Evolutionary conservation across 2,329 filamentous ascomycete species (phyloP).

Genomic region (Apiospora pterosperma): DNA sequence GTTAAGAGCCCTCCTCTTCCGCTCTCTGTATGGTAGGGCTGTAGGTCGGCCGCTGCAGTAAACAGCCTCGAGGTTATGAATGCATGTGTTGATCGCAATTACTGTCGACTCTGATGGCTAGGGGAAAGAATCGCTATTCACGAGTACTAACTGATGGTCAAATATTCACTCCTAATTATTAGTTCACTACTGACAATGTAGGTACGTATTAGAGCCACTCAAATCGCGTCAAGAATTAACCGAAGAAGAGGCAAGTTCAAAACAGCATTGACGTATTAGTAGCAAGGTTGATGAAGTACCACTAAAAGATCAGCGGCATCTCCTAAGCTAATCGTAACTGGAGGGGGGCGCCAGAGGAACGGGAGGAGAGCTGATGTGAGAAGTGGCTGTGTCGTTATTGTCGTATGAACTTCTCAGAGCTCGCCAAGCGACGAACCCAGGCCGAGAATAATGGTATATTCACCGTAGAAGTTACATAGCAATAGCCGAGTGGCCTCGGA

Average conservation of each 20-base stretch:
- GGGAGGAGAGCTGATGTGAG: neutral
- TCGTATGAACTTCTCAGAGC: neutral
- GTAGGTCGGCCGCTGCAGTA: neutral
- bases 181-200: neutral
- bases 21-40: neutral
- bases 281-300: neutral
- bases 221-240: too few species aligned
- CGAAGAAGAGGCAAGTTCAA: neutral
- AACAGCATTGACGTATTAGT: neutral
- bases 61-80: neutral
- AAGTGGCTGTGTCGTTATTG: neutral
- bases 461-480: neutral
- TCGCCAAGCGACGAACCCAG: neutral
- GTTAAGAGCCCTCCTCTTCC: neutral
- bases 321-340: neutral
- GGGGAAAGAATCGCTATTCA: neutral
- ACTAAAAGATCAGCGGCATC: neutral
- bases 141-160: neutral
- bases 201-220: too few species aligned
- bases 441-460: neutral
- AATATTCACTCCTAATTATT: neutral
- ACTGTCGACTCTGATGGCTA: neutral
- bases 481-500: neutral
- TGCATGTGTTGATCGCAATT: neutral
- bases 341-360: neutral